Base-by-base conservation (phyloP, 495 filamentous ascomycete species). In the Pseudotulostoma volvatum region DNA sequence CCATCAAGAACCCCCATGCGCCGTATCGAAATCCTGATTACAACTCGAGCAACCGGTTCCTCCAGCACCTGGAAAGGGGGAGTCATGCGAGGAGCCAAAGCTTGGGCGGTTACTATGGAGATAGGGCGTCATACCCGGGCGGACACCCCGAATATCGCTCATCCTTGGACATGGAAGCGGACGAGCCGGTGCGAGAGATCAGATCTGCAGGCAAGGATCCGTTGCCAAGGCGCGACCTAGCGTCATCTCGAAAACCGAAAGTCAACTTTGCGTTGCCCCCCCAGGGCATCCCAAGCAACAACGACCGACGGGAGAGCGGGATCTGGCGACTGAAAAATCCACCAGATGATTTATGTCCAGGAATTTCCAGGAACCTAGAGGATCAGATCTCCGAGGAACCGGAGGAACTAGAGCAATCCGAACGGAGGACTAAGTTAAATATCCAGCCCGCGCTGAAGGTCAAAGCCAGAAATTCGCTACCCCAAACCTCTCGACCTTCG, bases 371-470 rank as follows among this genome's bases (percentile, higher is more conserved):
- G 17, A 71, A 72, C 33, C 67, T 80, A 3, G 72, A 79, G 20
- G 84, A 92, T 43, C 76, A 87, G 45, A 94, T 94, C 36, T 94
- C 82, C 61, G 84, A 93, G 55, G 86, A 93, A 44, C 77, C 80
- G 2, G 70, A 77, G 38, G 60, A 66, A 33, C 39, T 54, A 21
- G 44, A 42, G 17, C 43, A 52, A 30, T 44, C 38, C 13, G 42
- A 60, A 49, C 37, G 61, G 33, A 44, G 50, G 33, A 59, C 63
- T 35, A 54, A 56, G 9, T 50, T 42, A 35, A 56, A 56, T 2
- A 57, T 62, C 20, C 68, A 68, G 7, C 73, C 73, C 20, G 70
- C 77, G 11, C 49, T 74, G 33, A 54, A 49, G 35, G 46, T 55
- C 17, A 73, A 66, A 38, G 56, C 64, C 7, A 72, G 70, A 42